Evolutionary conservation across 305 asterid genomes (phyloP), one percentile per base, ranked within the genome.

Genomic region (Fraxinus angustifolia): DNA sequence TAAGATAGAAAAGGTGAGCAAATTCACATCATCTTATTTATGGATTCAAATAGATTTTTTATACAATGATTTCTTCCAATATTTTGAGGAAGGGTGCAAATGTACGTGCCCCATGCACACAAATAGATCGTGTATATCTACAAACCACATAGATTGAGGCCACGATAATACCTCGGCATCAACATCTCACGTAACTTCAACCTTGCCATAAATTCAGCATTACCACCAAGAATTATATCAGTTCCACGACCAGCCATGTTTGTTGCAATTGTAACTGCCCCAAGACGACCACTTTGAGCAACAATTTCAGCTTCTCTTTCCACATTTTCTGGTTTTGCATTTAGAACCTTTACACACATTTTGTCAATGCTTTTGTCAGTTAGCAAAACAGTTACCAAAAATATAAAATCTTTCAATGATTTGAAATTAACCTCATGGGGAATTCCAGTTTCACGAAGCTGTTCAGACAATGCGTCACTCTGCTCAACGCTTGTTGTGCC

Each of bases 221-320:
- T 96, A 81, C 99, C 99, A 68, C 99, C 99, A 82, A 96, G 98
- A 86, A 96, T 96, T 73, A 96, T 96, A 89, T 96, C 99, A n/a
- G 99, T 96, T 31, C 99, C 99, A 85, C 99, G 98, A 78, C 99
- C 99, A 78, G 99, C 99, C 99, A 96, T 94, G 88, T 96, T 96
- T 79, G 99, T 96, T 70, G 99, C 99, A 87, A 96, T 94, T 79
- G 99, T 96, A 83, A 96, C 98, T 36, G 97, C 97, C 84, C 98
- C 98, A 79, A 92, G 91, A 82, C 99, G 98, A 82, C 99, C 99
- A 88, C 99, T 96, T 85, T 96, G 99, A 84, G 98, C 97, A 84
- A 96, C 97, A 90, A 96, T 96, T 91, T 96, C 99, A 87, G 99
- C 99, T 90, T 96, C 99, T 88, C 99, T 89, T 87, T 96, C 99